These are phyloP conservation scores for Penicillium sp. DNA, from an alignment of 2,329 filamentous ascomycete species.

Conservation along the genomic window DNA sequence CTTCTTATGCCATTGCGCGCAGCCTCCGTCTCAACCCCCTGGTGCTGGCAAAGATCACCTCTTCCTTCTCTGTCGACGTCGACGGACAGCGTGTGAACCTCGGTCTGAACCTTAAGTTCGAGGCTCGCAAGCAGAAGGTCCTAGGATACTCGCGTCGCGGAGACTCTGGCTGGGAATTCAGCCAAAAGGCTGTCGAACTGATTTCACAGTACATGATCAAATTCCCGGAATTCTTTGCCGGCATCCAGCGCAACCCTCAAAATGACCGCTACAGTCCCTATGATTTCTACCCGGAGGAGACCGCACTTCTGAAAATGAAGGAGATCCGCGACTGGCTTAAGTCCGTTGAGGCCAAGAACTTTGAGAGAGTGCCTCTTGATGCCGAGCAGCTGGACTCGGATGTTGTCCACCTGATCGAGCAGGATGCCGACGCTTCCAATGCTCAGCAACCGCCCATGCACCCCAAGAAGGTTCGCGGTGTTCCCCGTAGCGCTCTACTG, in stretches of 20 bases:
- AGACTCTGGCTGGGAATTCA: slow-evolving; percentile 92
- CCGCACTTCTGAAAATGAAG: slow-evolving; percentile 78
- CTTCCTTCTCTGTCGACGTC: slow-evolving; percentile 81
- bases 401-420: slow-evolving; percentile 76
- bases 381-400: slow-evolving; percentile 94
- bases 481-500: slow-evolving; percentile 82
- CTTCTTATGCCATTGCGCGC: slow-evolving; percentile 84
- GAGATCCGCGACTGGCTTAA: slow-evolving; percentile 95
- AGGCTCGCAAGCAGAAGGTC: slow-evolving; percentile 92
- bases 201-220: slow-evolving; percentile 86
- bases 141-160: slow-evolving; percentile 90
- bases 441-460: slow-evolving; percentile 54
- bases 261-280: slow-evolving; percentile 80
- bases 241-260: slow-evolving; percentile 79
- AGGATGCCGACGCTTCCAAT: slow-evolving; percentile 65
- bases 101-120: slow-evolving; percentile 94
- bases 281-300: slow-evolving; percentile 75
- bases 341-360: slow-evolving; percentile 81
- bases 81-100: slow-evolving; percentile 83
- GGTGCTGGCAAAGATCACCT: slow-evolving; percentile 91
- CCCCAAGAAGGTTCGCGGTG: slow-evolving; percentile 70
- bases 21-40: slow-evolving; percentile 79
- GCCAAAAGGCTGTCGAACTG: slow-evolving; percentile 74
- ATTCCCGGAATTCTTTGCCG: slow-evolving; percentile 93
- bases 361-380: slow-evolving; percentile 93